Evolutionary conservation across 352 stramenopile species (phyloP), one percentile per base, ranked within the genome.

Genomic region (Bremia lactucae): DNA sequence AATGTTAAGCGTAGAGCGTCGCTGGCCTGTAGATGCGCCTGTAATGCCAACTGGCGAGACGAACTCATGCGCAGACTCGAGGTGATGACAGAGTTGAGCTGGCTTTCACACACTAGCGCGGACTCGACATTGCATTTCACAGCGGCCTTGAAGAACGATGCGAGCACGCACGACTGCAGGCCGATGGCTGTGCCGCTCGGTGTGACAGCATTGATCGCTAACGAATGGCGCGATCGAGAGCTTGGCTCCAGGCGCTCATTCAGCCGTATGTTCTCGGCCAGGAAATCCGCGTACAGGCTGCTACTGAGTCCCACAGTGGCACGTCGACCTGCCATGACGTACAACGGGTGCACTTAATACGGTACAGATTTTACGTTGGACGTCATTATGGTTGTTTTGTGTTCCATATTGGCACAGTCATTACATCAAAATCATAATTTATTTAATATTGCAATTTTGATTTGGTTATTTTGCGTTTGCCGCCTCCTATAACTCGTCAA

Each of bases 81-180:
- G 9, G 59, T 74, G 36, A 84, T 68, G 55, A 88, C 69, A 18
- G 71, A 66, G 47, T 82, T 86, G 18, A 82, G 44, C 24, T 79
- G 68, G 39, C 55, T 73, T 48, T 86, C 71, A 35, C 71, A 86
- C 18, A 76, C 67, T 3, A 88, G 62, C 45, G 72, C 44, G 7
- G 71, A 69, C 42, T 69, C 58, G 34, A 86, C 76, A 48, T 69
- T 72, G 36, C 71, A 68, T 62, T 79, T 82, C 49, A 68, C 62
- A n/a, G 62, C 66, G 26, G 63, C 65, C 24, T 78, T 72, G 44
- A 88, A 84, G 49, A 86, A 86, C 3, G 76, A 78, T 18, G 72
- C 70, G 13, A 84, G 49, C 13, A 86, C 62, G 33, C 56, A 53
- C 8, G 72, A 83, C 46, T 73, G 49, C 14, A 88, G 51, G 0